Conservation (phyloP, 2,329 filamentous ascomycete genomes). For the Arthroderma uncinatum region DNA sequence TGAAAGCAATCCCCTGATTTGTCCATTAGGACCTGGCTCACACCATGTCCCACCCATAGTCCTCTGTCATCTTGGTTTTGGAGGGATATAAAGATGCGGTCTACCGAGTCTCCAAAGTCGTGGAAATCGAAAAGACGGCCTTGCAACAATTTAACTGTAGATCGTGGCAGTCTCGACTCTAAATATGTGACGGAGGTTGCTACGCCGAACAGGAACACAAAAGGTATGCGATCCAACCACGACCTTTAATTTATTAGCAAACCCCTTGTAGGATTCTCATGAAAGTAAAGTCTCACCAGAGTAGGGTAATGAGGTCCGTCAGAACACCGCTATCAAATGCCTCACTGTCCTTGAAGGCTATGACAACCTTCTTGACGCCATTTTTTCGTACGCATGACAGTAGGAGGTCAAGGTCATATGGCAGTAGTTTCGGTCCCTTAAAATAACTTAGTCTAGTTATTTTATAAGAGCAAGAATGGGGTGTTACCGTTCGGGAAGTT, state of each 20-base stretch:
- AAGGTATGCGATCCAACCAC: slow-evolving; percentile 51
- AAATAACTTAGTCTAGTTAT: slow-evolving; percentile 7
- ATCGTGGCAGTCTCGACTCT: slow-evolving; percentile 46
- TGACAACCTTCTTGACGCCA: slow-evolving; percentile 28
- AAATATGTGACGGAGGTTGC: slow-evolving; percentile 54
- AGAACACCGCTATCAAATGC: slow-evolving; percentile 37
- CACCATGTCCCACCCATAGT: slow-evolving; percentile 44
- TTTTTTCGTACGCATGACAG: slow-evolving; percentile 33
- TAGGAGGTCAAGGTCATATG: slow-evolving; percentile 38
- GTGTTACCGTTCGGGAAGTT: slow-evolving; percentile 28
- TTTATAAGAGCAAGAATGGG: not conserved
- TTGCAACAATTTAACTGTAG: slow-evolving; percentile 42
- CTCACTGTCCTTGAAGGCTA: slow-evolving; percentile 38
- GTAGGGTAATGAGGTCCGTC: slow-evolving; percentile 35
- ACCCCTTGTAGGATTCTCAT: not conserved
- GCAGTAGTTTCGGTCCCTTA: slow-evolving; percentile 33
- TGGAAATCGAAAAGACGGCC: slow-evolving; percentile 45
- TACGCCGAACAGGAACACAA: slow-evolving; percentile 49
- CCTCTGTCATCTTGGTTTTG: slow-evolving; percentile 27
- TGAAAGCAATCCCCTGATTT: slow-evolving; percentile 50
- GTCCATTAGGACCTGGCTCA: slow-evolving; percentile 43
- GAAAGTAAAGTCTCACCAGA: slow-evolving; percentile 32
- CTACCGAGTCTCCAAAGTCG: slow-evolving; percentile 38
- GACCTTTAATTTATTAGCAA: slow-evolving; percentile 33
- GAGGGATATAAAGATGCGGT: slow-evolving; percentile 31